phyloP scores from a whole-genome alignment of 257 asterid species.

The Eucommia ulmoides region DNA sequence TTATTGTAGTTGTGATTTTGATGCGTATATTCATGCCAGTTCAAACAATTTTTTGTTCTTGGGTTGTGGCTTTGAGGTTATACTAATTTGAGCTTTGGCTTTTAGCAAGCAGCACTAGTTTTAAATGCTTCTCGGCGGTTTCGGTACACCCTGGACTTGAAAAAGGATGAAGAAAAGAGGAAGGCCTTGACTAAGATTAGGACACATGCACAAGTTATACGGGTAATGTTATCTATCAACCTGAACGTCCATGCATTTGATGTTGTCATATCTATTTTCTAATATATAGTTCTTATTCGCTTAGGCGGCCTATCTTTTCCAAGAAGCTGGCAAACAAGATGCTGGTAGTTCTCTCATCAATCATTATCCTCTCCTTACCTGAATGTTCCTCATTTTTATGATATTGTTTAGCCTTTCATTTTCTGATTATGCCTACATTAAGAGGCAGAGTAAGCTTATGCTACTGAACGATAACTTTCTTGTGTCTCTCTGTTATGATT shows the following conservation, averaged over 20 bases:
- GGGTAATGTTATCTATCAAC: conserved; percentile 35
- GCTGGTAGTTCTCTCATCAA: conserved; percentile 31
- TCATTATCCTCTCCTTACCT: not conserved
- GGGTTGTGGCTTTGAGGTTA: not conserved
- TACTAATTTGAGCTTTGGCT: not conserved
- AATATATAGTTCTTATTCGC: conserved; percentile 13
- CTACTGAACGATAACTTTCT: too few relatives aligned
- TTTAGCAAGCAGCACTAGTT: conserved; percentile 96
- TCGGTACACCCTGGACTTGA: conserved; percentile 86
- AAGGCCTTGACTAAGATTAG: conserved; percentile 60
- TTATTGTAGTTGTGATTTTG: too few relatives aligned
- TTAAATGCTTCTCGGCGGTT: conserved; percentile 90
- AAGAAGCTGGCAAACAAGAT: conserved; percentile 46
- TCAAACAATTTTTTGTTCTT: too few relatives aligned
- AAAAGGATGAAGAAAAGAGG: conserved; percentile 86
- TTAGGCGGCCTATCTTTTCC: conserved; percentile 91
- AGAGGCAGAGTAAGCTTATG: too few relatives aligned
- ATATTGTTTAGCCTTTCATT: not conserved
- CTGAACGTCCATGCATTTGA: not conserved
- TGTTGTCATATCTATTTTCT: conserved; percentile 4
- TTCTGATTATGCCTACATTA: not conserved
- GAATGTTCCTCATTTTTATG: not conserved
- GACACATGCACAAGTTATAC: conserved; percentile 87
- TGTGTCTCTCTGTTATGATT: too few relatives aligned
- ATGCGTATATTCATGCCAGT: too few relatives aligned